phyloP scores from a whole-genome alignment of 2,329 filamentous ascomycete species.

The Akanthomyces lecanii region DNA sequence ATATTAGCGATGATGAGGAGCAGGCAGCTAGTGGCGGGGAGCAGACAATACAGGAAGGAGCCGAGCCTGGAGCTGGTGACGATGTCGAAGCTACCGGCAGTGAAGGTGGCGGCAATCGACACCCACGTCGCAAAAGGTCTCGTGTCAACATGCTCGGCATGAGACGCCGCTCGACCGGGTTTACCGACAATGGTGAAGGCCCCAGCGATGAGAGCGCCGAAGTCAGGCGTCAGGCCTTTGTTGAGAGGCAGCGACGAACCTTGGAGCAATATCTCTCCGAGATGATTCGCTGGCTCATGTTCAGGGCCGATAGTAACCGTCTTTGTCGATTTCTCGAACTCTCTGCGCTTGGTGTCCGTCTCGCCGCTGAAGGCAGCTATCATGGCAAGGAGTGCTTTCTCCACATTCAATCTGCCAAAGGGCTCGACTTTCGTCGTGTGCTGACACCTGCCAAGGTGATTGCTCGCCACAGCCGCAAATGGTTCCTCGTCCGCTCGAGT shows the following conservation, averaged over 20 bases:
- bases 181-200: slow-evolving; percentile 36
- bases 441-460: slow-evolving; percentile 75
- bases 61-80: slow-evolving; percentile 55
- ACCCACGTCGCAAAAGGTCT: slow-evolving; percentile 43
- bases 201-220: slow-evolving; percentile 49
- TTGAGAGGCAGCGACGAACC: slow-evolving; percentile 77
- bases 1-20: slow-evolving; percentile 73
- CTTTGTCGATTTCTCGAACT: slow-evolving; percentile 94
- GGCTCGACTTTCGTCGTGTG: slow-evolving; percentile 77
- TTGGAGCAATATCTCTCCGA: slow-evolving; percentile 87
- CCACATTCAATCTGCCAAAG: slow-evolving; percentile 86
- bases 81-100: slow-evolving; percentile 51
- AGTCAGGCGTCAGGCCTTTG: slow-evolving; percentile 56
- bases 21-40: slow-evolving; percentile 34
- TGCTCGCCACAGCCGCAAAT: slow-evolving; percentile 82
- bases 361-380: slow-evolving; percentile 93
- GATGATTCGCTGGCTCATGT: slow-evolving; percentile 95
- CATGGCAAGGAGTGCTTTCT: slow-evolving; percentile 96
- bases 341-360: slow-evolving; percentile 85
- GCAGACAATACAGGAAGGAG: slow-evolving; percentile 31
- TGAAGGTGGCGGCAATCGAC: slow-evolving; percentile 30
- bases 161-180: slow-evolving; percentile 49
- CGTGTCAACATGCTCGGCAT: slow-evolving; percentile 50
- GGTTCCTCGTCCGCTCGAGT: slow-evolving; percentile 97
- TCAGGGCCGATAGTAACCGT: slow-evolving; percentile 90